These are phyloP conservation scores for Kwoniella heveanensis DNA, from an alignment of 768 basidiomycete genomes.

Conservation along the genomic window DNA sequence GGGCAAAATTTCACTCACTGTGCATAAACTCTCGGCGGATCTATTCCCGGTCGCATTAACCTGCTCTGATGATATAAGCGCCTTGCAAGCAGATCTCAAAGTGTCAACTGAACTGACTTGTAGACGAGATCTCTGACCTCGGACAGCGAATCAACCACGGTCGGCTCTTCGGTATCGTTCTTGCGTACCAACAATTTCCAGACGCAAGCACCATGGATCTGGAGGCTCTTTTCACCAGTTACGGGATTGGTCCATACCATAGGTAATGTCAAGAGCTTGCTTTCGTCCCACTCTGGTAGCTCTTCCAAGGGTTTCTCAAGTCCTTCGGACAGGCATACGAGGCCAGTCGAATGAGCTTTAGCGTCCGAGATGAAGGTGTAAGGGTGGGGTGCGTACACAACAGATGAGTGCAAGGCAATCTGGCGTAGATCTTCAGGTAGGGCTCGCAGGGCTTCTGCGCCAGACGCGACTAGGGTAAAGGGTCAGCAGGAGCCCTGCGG, in stretches of 20 bases:
- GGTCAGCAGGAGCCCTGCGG: too few species aligned
- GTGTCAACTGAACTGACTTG: too few species aligned
- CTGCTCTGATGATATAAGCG: too few species aligned
- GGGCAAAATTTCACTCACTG: too few species aligned
- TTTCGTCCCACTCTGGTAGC: conserved; percentile 5
- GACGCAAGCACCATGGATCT: conserved; percentile 12
- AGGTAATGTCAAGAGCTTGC: conserved; percentile 9
- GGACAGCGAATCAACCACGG: background rate
- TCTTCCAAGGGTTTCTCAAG: conserved; percentile 14
- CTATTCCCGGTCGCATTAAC: too few species aligned
- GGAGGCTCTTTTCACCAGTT: conserved; percentile 12
- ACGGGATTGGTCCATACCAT: conserved; percentile 14
- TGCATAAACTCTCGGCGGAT: too few species aligned
- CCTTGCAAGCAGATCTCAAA: too few species aligned
- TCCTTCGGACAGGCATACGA: conserved; percentile 3
- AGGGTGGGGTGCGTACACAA: conserved; percentile 15
- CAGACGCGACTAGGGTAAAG: too few species aligned
- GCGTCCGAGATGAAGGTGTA: conserved; percentile 13
- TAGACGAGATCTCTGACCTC: conserved; percentile 3
- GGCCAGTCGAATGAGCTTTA: conserved; percentile 13
- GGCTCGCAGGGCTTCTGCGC: too few species aligned
- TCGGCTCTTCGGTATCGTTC: background rate
- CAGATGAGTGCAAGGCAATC: conserved; percentile 3
- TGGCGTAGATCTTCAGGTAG: too few species aligned
- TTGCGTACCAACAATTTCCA: background rate